Evolutionary conservation across 305 asterid species (phyloP).

Genomic region (Fraxinus baroniana): DNA sequence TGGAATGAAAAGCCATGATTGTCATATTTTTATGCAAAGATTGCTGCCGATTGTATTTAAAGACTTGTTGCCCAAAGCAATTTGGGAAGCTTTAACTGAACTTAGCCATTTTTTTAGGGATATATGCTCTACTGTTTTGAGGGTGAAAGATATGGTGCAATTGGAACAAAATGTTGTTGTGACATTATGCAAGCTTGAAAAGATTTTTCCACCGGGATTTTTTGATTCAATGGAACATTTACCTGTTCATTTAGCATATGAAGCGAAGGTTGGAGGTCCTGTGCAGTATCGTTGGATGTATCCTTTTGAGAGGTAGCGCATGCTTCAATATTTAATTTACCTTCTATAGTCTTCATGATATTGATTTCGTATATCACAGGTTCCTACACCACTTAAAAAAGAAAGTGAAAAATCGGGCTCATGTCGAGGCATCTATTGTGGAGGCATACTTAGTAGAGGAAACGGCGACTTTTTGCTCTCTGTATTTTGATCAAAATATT

Average conservation of each 20-base stretch:
- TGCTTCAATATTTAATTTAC: too few species aligned
- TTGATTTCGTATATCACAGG: too few species aligned
- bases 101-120: not conserved
- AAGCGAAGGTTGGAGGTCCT: not conserved
- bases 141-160: not conserved
- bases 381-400: not conserved
- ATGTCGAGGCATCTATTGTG: too few species aligned
- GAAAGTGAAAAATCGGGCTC: not conserved
- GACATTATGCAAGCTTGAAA: not conserved
- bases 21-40: not conserved
- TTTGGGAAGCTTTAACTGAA: not conserved
- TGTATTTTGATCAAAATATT: not conserved
- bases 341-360: too few species aligned
- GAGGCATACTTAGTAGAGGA: not conserved
- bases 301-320: not conserved
- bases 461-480: not conserved
- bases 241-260: not conserved
- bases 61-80: not conserved
- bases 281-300: not conserved
- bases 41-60: not conserved
- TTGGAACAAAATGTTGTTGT: not conserved
- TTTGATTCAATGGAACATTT: not conserved
- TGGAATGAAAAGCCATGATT: not conserved
- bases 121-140: not conserved
- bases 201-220: not conserved